Conservation (phyloP, 345 rosid species). For the Arabidopsis suecica region DNA sequence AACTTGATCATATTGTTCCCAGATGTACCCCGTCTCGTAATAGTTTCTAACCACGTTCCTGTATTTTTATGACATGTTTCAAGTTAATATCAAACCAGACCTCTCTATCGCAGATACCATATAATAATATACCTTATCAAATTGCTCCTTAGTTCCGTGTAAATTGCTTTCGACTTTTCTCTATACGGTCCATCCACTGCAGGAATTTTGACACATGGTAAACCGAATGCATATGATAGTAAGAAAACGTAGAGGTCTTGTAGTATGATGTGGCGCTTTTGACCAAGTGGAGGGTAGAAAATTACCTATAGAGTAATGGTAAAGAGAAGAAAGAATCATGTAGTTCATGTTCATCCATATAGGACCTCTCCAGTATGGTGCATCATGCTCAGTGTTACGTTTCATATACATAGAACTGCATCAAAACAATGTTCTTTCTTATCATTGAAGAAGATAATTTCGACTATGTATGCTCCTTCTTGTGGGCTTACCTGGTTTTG, state of each 20-base stretch:
- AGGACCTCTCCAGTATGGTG: slow-evolving; percentile 99
- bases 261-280: neutral
- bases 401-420: slow-evolving; percentile 90
- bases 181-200: slow-evolving; percentile 86
- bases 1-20: slow-evolving; percentile 97
- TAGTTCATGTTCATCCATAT: slow-evolving; percentile 98
- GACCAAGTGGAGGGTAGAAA: slow-evolving; percentile 7
- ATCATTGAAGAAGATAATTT: neutral
- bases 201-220: slow-evolving; percentile 21
- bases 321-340: slow-evolving; percentile 84
- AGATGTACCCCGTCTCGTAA: slow-evolving; percentile 74
- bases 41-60: slow-evolving; percentile 84
- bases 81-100: slow-evolving; percentile 20
- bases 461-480: neutral
- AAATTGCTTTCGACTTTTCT: slow-evolving; percentile 65
- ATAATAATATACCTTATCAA: slow-evolving; percentile 64
- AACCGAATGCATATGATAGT: slow-evolving; percentile 7
- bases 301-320: slow-evolving; percentile 83
- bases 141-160: slow-evolving; percentile 70
- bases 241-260: neutral
- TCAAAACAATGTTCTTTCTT: slow-evolving; percentile 10
- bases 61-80: slow-evolving; percentile 39
- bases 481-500: slow-evolving; percentile 70
- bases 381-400: slow-evolving; percentile 95
- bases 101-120: slow-evolving; percentile 6